Evolutionary conservation across 2,329 filamentous ascomycete species (phyloP).

Genomic region (Triangularia verruculosa): DNA sequence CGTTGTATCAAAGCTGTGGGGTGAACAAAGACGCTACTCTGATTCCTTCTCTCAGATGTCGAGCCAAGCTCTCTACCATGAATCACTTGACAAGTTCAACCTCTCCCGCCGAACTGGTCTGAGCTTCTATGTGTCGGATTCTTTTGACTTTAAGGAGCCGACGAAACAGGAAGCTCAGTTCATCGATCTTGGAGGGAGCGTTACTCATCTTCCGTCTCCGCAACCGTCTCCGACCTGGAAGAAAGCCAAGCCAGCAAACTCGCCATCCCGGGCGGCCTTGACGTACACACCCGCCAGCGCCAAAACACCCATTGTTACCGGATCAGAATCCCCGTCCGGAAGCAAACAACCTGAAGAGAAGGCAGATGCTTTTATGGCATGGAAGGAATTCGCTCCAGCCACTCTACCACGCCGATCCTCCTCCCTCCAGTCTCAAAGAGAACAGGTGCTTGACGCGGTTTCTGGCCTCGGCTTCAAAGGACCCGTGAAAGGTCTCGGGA

Average conservation of each 20-base stretch:
- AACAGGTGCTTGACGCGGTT: constrained; percentile 14
- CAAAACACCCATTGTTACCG: background rate
- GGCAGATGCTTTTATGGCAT: constrained; percentile 1
- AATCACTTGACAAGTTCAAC: background rate
- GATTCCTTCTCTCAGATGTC: constrained; percentile 7
- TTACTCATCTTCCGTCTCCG: background rate
- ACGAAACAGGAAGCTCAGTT: background rate
- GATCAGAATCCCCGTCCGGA: background rate
- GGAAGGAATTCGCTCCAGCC: background rate
- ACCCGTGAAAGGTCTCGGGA: constrained; percentile 9
- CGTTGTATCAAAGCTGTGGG: constrained; percentile 1
- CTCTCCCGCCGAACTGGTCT: background rate
- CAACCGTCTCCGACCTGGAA: background rate
- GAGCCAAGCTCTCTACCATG: background rate
- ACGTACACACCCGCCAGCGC: background rate
- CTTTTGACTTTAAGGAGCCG: background rate
- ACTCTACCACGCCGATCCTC: background rate
- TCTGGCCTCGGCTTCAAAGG: background rate
- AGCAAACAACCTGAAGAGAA: background rate
- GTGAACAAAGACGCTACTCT: background rate
- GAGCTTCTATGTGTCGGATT: constrained; percentile 4
- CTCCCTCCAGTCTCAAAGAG: background rate
- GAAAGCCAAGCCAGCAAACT: background rate
- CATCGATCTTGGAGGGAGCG: constrained; percentile 5
- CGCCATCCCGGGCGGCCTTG: background rate